Base-by-base conservation (phyloP, 768 basidiomycete genomes). In the Amyloporia xantha region DNA sequence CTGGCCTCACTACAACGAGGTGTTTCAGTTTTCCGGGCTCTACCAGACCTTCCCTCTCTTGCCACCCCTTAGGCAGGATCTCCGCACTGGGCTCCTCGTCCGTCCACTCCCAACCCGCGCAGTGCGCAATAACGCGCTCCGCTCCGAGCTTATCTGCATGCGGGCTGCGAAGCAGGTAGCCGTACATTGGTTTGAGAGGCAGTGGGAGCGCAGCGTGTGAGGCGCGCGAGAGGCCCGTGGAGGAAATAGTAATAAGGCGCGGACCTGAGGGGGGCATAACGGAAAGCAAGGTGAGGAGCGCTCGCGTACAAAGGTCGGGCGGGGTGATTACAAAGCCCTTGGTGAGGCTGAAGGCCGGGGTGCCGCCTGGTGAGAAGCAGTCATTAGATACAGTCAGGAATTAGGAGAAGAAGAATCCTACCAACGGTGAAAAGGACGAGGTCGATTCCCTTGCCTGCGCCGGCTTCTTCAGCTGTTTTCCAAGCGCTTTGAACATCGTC, bases 341-440 rank as follows among this genome's bases (percentile, higher is more conserved):
- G 2, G 65, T 56, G 4, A 76, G 51, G 38, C 55, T 47, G 62
- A 84, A 79, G 13, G 58, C 63, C 1, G 76, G 75, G 1, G 20
- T 61, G 12, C 75, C 78, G 30, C 75, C 81, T 83, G 44, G 2
- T 26, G 21, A 30, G 23, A 15, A 38, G 56, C 30, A 54, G 54
- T 23, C 11, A 41, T 27, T 15, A 15, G 27, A 23, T 35, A 39
- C 5, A 13, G 21, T 17, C 17, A n/a, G 24, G 4, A 0, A 3
- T 10, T 21, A 41, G 37, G 9, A 20, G 5, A 35, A 20, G 9
- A 5, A 23, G 12, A 3, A 67, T 75, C n/a, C 41, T 54, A 76
- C 83, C 85, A 49, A 86, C 71, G 4, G 82, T 76, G 65, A 79
- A 85, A 7, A 86, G 53, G 17, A 85, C 65, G 23, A 75, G 54